A percentile compares a stretch with the other conserved stretches of the same genome.
Evolutionary conservation across 2,329 filamentous ascomycete species (phyloP).

Genomic region (Monosporascus sp.): DNA sequence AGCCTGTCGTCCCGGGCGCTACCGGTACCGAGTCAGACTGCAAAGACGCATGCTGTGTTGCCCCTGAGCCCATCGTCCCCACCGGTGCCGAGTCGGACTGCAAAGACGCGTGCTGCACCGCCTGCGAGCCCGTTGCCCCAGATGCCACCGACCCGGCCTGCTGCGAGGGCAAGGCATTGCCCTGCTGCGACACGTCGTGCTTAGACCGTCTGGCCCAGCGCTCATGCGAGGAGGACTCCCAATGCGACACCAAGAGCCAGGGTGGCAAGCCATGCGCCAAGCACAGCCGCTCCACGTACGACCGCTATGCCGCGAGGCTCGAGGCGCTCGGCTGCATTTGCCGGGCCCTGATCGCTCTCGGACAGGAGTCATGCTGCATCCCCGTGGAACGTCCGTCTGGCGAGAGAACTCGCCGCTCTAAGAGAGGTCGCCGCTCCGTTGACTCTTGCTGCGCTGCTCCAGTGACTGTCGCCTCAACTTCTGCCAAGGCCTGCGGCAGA

Average conservation of each 20-base stretch:
- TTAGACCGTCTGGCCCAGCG: constrained; percentile 16
- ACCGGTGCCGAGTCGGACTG: constrained; percentile 1
- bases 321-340: constrained; percentile 49
- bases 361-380: constrained; percentile 45
- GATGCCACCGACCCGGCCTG: constrained; percentile 6
- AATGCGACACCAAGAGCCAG: constrained; percentile 9
- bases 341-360: constrained; percentile 43
- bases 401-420: constrained; percentile 20
- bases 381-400: constrained; percentile 18
- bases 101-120: constrained; percentile 11
- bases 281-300: constrained; percentile 29
- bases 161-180: constrained; percentile 14
- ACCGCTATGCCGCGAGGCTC: constrained; percentile 37
- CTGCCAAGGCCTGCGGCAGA: not conserved
- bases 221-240: constrained; percentile 4
- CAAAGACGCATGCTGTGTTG: constrained; percentile 10
- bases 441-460: constrained; percentile 20
- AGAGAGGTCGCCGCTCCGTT: constrained; percentile 17
- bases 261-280: constrained; percentile 24
- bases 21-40: not conserved
- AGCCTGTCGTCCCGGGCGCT: not conserved
- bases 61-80: not conserved
- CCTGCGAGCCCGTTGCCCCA: not conserved
- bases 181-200: constrained; percentile 33
- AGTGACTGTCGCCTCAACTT: not conserved